These are phyloP conservation scores for Candida glaebosa DNA, from an alignment of 805 yeast genomes.

Conservation along the genomic window DNA sequence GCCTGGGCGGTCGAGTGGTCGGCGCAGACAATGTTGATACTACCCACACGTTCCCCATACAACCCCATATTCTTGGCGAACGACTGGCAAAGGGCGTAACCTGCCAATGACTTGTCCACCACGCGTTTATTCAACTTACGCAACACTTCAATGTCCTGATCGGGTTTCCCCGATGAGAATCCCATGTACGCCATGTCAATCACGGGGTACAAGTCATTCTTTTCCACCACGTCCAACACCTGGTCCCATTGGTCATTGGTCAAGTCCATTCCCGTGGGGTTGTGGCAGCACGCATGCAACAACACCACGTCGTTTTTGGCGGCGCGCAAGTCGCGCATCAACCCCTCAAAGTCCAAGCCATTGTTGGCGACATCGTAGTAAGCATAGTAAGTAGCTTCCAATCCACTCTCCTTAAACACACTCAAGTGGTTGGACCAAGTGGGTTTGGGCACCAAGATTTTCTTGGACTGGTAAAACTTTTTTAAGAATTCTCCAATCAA, in stretches of 20 bases:
- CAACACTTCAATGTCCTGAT: conserved; percentile 57
- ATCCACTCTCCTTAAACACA: conserved; percentile 72
- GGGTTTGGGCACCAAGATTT: conserved; percentile 76
- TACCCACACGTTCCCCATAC: conserved; percentile 65
- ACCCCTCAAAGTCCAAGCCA: conserved; percentile 60
- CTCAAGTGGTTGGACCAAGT: conserved; percentile 94
- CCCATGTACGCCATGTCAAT: conserved; percentile 97
- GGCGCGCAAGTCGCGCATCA: conserved; percentile 53
- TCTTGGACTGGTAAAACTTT: conserved; percentile 52
- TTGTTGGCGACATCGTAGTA: conserved; percentile 67
- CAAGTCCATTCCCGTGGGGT: conserved; percentile 96
- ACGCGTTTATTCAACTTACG: conserved; percentile 45
- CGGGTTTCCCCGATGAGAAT: conserved; percentile 80
- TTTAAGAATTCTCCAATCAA: conserved; percentile 76
- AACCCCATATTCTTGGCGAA: conserved; percentile 49
- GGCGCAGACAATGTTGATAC: conserved; percentile 63
- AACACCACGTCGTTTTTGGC: conserved; percentile 64
- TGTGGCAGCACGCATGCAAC: conserved; percentile 94
- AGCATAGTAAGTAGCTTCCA: conserved; percentile 57
- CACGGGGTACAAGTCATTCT: conserved; percentile 67
- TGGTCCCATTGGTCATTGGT: conserved; percentile 74
- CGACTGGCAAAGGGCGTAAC: conserved; percentile 51
- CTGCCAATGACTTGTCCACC: conserved; percentile 47
- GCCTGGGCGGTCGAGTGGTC: conserved; percentile 47
- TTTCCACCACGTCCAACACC: conserved; percentile 60